These are phyloP conservation scores for Cudoniella acicularis DNA, from an alignment of 495 filamentous ascomycete genomes.

Conservation along the genomic window DNA sequence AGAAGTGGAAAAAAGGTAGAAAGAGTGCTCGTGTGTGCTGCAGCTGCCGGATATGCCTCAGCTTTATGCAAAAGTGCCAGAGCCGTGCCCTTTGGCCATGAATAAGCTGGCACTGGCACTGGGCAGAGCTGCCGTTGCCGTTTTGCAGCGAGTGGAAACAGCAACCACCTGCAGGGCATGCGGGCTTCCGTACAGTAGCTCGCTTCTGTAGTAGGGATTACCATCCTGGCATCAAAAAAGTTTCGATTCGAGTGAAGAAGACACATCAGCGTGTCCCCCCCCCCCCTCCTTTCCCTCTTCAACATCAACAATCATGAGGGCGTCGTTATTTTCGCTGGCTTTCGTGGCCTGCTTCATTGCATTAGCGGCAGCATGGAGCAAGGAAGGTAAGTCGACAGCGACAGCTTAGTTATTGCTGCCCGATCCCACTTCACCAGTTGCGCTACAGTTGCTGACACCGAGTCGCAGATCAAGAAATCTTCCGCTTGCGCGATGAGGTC, in stretches of 20 bases:
- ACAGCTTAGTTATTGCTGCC: conserved; percentile 10
- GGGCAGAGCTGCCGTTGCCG: neutral
- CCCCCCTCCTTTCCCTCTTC: neutral
- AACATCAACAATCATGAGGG: conserved; percentile 24
- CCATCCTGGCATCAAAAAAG: conserved; percentile 5
- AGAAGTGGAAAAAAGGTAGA: neutral
- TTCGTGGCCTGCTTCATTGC: conserved; percentile 56
- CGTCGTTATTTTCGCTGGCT: conserved; percentile 42
- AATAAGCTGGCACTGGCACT: neutral
- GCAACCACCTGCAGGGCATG: no score
- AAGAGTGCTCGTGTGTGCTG: neutral
- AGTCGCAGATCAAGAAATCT: conserved; percentile 87
- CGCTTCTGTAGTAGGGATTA: no score
- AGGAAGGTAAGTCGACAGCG: conserved; percentile 61
- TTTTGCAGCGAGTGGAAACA: conserved; percentile 7
- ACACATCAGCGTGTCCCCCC: conserved; percentile 19
- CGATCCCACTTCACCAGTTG: neutral
- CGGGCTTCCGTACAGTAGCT: no score
- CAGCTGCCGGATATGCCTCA: neutral
- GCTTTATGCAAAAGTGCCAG: neutral
- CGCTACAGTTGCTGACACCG: conserved; percentile 13
- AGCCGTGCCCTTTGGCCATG: neutral
- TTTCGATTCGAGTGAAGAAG: conserved; percentile 1
- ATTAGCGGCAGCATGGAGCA: conserved; percentile 70
- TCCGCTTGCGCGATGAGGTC: conserved; percentile 86